Evolutionary conservation across 2,329 filamentous ascomycete species (phyloP).

Genomic region (Raffaelea deltoideospora): DNA sequence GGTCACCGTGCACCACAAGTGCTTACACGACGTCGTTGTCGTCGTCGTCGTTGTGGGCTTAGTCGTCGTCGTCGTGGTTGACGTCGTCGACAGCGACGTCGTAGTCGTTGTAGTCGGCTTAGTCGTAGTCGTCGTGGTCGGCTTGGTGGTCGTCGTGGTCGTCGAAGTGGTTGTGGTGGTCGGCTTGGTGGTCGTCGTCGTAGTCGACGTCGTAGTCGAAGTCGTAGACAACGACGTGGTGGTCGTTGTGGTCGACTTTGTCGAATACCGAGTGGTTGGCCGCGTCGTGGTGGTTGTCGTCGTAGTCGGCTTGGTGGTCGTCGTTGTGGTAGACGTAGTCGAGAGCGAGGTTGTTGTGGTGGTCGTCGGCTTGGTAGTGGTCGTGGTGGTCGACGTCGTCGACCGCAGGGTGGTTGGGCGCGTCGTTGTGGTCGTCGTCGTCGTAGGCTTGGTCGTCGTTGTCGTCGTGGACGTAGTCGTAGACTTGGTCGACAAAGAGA

Average conservation of each 20-base stretch:
- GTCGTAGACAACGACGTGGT: neutral
- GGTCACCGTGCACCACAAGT: neutral
- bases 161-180: too few species aligned
- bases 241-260: too few species aligned
- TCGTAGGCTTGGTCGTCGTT: neutral
- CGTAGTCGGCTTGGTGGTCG: neutral
- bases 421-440: too few species aligned
- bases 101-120: neutral
- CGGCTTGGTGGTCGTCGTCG: too few species aligned
- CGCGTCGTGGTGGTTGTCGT: neutral
- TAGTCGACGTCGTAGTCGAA: neutral
- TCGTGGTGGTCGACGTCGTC: neutral
- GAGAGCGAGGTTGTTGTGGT: too few species aligned
- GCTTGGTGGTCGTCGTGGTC: slow-evolving; percentile 2
- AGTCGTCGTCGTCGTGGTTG: slow-evolving; percentile 1
- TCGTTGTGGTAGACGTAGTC: too few species aligned
- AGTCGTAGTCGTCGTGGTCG: neutral
- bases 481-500: too few species aligned
- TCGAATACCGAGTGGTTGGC: too few species aligned
- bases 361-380: neutral
- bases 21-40: neutral
- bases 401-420: too few species aligned
- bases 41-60: neutral
- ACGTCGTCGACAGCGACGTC: too few species aligned
- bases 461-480: too few species aligned